These are phyloP conservation scores for Annona squamosa DNA, from an alignment of 164 flowering plant genomes.

Conservation along the genomic window DNA sequence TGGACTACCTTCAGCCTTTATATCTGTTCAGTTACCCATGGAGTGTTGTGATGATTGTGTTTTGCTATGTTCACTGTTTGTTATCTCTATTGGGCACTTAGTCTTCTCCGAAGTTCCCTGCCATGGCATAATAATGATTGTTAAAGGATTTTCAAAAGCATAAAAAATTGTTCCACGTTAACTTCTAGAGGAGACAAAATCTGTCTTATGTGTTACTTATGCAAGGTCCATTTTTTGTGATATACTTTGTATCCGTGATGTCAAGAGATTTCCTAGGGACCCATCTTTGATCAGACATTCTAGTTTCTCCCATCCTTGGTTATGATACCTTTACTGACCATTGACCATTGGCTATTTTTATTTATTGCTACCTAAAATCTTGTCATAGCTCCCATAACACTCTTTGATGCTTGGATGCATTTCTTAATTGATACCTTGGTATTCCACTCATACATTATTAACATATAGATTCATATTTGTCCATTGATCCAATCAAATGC, in stretches of 20 bases:
- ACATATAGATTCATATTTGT: too few species aligned
- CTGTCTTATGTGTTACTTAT: background rate
- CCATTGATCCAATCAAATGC: too few species aligned
- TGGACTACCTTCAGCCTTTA: background rate
- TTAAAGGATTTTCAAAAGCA: background rate
- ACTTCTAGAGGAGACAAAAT: background rate
- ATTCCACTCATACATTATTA: too few species aligned
- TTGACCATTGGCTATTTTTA: background rate
- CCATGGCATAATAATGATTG: background rate
- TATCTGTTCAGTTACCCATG: too few species aligned
- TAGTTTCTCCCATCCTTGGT: background rate
- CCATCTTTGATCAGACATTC: background rate
- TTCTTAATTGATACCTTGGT: too few species aligned
- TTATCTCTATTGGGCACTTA: background rate
- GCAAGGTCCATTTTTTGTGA: background rate
- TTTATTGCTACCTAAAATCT: too few species aligned
- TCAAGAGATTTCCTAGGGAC: background rate
- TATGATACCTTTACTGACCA: background rate
- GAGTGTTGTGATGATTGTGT: background rate
- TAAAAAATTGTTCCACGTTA: too few species aligned
- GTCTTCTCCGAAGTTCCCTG: background rate
- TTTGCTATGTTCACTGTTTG: background rate
- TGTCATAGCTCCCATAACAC: too few species aligned
- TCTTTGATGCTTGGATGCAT: too few species aligned
- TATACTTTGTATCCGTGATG: too few species aligned